phyloP scores from a whole-genome alignment of 306 rosid genomes.

The Quillaja saponaria region DNA sequence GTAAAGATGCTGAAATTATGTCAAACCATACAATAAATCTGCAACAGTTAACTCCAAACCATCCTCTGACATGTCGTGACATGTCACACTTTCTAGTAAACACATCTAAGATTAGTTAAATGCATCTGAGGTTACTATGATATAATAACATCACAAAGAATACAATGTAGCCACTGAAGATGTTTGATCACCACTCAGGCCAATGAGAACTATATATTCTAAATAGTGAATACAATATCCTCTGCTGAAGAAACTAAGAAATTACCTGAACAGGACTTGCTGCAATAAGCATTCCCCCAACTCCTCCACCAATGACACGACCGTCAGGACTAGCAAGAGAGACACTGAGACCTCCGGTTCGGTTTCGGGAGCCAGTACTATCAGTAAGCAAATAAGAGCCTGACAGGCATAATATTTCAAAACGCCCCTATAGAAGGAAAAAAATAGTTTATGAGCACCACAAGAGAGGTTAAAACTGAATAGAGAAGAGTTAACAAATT shows the following conservation, averaged over 20 bases:
- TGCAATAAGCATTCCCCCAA: constrained; percentile 84
- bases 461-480: neutral
- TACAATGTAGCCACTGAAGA: too few relatives aligned
- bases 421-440: constrained; percentile 68
- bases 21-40: too few relatives aligned
- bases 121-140: too few relatives aligned
- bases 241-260: constrained; percentile 13
- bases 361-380: constrained; percentile 54
- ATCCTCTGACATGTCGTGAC: too few relatives aligned
- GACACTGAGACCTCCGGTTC: constrained; percentile 73
- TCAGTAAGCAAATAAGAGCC: constrained; percentile 80
- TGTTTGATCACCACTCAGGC: too few relatives aligned
- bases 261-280: constrained; percentile 89
- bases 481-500: neutral
- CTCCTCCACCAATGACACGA: constrained; percentile 83
- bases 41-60: too few relatives aligned
- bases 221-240: constrained; percentile 4
- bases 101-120: too few relatives aligned
- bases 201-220: neutral
- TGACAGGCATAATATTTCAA: constrained; percentile 82
- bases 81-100: too few relatives aligned
- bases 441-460: constrained; percentile 16
- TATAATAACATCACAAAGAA: too few relatives aligned
- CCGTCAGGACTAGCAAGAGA: constrained; percentile 96
- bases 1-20: neutral